These are phyloP conservation scores for Magnaporthiopsis incrustans DNA, from an alignment of 2,329 filamentous ascomycete genomes.

Conservation along the genomic window DNA sequence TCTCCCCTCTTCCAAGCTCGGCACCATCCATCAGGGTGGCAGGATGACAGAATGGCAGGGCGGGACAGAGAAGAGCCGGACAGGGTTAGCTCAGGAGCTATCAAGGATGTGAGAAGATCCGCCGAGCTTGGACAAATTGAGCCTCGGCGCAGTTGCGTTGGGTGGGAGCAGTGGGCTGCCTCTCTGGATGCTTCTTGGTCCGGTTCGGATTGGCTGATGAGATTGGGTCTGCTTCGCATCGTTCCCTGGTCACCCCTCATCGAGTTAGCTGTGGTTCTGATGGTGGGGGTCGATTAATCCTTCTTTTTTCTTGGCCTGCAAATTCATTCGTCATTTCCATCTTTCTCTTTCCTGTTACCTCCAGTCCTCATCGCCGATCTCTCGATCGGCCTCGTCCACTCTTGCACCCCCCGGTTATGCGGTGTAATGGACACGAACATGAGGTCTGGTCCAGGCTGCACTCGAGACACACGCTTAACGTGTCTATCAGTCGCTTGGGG, in stretches of 20 bases:
- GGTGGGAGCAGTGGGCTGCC: not conserved
- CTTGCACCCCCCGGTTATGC: not conserved
- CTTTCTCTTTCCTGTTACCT: not conserved
- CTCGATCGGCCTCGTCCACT: not conserved
- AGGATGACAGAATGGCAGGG: not conserved
- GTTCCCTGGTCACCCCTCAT: not conserved
- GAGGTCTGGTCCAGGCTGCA: not conserved
- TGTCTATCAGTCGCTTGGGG: not conserved
- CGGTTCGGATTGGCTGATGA: not conserved
- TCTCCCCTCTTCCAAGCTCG: not conserved
- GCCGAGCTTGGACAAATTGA: not conserved
- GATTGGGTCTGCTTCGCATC: not conserved
- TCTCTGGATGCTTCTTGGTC: not conserved
- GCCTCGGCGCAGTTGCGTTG: not conserved
- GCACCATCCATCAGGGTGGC: not conserved
- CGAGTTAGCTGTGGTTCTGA: not conserved
- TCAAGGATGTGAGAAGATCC: not conserved
- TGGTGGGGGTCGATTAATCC: not conserved
- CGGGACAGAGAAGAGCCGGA: not conserved
- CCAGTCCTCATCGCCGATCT: not conserved
- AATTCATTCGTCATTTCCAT: not conserved
- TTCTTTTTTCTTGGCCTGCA: not conserved
- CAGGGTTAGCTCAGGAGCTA: not conserved
- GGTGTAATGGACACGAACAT: not conserved
- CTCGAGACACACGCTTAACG: not conserved